Evolutionary conservation across 345 rosid genomes (phyloP).

Genomic region (Ceriops zippeliana): DNA sequence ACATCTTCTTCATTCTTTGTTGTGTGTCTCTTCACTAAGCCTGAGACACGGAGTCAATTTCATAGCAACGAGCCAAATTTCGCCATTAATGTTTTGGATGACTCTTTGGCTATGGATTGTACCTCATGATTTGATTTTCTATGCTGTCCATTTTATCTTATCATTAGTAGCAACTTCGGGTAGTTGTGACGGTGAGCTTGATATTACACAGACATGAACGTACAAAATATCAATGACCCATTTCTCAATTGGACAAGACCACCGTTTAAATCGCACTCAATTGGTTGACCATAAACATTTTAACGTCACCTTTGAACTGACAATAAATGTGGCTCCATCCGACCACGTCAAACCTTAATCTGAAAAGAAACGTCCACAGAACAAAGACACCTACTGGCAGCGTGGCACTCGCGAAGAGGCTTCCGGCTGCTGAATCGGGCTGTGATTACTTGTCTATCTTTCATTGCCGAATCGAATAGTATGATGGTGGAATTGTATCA

Average conservation of each 20-base stretch:
- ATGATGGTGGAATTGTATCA: neutral
- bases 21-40: no score
- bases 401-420: neutral
- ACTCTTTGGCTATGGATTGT: no score
- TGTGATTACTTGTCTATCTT: slow-evolving; percentile 11
- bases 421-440: neutral
- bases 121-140: no score
- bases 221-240: neutral
- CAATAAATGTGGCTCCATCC: neutral
- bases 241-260: neutral
- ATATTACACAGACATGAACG: neutral
- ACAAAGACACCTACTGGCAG: no score
- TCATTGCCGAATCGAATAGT: neutral
- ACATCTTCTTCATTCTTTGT: no score
- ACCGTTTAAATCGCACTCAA: no score
- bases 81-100: no score
- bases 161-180: neutral
- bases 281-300: slow-evolving; percentile 7
- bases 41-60: no score
- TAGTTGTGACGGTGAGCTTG: neutral
- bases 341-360: slow-evolving; percentile 1
- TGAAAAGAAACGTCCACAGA: neutral
- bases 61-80: no score
- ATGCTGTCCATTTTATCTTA: neutral
- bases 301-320: neutral